A percentile compares a stretch with the other conserved stretches of the same genome.
Evolutionary conservation across 148 eudicot genomes (phyloP).

Genomic region (Chenopodium quinoa): DNA sequence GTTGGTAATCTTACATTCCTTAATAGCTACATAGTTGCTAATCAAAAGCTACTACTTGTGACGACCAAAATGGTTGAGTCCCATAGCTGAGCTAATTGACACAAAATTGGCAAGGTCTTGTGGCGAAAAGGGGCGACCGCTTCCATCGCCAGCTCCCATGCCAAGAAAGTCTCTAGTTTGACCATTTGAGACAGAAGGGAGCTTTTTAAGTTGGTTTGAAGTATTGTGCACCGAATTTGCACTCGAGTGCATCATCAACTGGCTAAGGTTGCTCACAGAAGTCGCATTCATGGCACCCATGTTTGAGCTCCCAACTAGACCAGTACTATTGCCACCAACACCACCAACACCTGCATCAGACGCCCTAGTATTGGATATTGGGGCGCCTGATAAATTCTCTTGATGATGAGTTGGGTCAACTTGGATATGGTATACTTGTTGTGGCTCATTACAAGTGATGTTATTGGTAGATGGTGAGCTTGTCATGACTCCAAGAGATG

Average conservation of each 20-base stretch:
- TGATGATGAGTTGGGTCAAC: neutral
- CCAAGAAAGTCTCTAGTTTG: constrained; percentile 87
- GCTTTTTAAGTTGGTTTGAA: constrained; percentile 17
- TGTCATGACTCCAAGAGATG: constrained; percentile 47
- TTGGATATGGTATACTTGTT: neutral
- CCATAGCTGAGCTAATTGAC: constrained; percentile 59
- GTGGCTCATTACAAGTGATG: neutral
- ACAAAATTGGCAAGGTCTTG: constrained; percentile 71
- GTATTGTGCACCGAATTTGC: constrained; percentile 8
- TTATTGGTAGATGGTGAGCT: constrained; percentile 30
- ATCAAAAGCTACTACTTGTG: constrained; percentile 31
- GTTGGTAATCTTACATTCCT: neutral
- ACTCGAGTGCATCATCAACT: constrained; percentile 39
- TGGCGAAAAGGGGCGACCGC: constrained; percentile 50
- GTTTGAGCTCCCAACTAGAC: neutral
- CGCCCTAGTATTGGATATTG: constrained; percentile 3
- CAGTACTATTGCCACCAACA: neutral
- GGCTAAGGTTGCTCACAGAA: constrained; percentile 29
- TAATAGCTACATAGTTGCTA: neutral
- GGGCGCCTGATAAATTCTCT: neutral
- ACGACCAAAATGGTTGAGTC: constrained; percentile 52
- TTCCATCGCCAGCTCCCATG: constrained; percentile 50
- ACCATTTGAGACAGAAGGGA: constrained; percentile 24
- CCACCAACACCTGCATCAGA: neutral
- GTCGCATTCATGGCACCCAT: constrained; percentile 23